Conservation (phyloP, 306 rosid genomes). For the Quercus mongolica region DNA sequence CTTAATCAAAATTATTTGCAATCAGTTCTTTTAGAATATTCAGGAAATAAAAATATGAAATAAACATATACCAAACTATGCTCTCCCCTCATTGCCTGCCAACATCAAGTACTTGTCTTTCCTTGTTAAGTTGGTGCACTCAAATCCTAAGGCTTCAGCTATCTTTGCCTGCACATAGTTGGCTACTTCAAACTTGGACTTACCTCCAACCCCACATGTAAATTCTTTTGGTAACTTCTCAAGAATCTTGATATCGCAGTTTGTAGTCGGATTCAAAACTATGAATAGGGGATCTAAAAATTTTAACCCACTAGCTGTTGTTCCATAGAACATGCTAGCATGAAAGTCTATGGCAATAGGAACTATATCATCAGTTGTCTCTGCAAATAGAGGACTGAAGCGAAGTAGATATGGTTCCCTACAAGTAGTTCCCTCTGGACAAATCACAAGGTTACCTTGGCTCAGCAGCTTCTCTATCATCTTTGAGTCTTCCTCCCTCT, state of each 20-base stretch:
- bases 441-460: not conserved
- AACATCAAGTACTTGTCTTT: slow-evolving; percentile 4
- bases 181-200: slow-evolving; percentile 2
- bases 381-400: slow-evolving; percentile 2
- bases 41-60: too few species aligned
- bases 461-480: not conserved
- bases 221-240: not conserved
- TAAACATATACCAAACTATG: not conserved
- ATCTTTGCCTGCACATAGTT: not conserved
- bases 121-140: slow-evolving; percentile 1
- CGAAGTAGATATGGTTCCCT: not conserved
- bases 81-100: slow-evolving; percentile 3
- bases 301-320: not conserved
- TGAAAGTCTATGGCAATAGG: not conserved
- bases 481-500: not conserved
- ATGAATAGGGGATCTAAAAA: not conserved
- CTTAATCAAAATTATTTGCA: too few species aligned
- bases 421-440: not conserved
- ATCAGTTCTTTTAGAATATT: not conserved
- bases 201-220: not conserved
- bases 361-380: not conserved
- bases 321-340: not conserved
- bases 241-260: not conserved
- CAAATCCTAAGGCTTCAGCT: not conserved
- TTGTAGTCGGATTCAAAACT: not conserved